Percentiles rank a stretch among this genome's conserved stretches.
phyloP scores from a whole-genome alignment of 345 rosid species.

The Camelina neglecta region DNA sequence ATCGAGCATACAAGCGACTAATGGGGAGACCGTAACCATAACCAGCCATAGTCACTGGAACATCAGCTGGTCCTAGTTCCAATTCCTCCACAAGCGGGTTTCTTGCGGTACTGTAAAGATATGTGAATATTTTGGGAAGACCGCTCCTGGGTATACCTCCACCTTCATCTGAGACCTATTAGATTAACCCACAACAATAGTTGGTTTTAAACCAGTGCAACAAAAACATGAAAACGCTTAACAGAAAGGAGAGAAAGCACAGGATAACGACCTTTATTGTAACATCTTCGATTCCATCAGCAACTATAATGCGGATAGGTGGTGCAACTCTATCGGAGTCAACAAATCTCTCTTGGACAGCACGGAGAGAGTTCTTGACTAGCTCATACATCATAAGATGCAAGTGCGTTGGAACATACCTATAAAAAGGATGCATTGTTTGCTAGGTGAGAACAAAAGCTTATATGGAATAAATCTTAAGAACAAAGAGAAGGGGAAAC shows the following conservation, averaged over 20 bases:
- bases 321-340: conserved; percentile 83
- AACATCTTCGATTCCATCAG: conserved; percentile 97
- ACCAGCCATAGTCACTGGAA: conserved; percentile 87
- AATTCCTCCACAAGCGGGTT: conserved; percentile 77
- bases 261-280: conserved; percentile 70
- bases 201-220: conserved; percentile 6
- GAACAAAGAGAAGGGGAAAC: not conserved
- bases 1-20: conserved; percentile 93
- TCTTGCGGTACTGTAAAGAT: conserved; percentile 93
- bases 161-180: conserved; percentile 93
- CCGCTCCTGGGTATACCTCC: conserved; percentile 98
- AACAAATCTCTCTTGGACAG: conserved; percentile 84
- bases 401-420: conserved; percentile 91
- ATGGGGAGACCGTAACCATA: conserved; percentile 95
- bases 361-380: conserved; percentile 94
- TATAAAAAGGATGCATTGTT: conserved; percentile 34
- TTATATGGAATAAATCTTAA: not conserved
- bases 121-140: conserved; percentile 93
- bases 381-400: conserved; percentile 95
- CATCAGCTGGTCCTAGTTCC: conserved; percentile 67
- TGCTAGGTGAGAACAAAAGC: not conserved
- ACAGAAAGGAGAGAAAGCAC: not conserved
- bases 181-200: conserved; percentile 25
- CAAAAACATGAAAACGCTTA: not conserved
- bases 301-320: conserved; percentile 80